Evolutionary conservation across 2,329 filamentous ascomycete genomes (phyloP).

Genomic region (Fusarium beomiforme): DNA sequence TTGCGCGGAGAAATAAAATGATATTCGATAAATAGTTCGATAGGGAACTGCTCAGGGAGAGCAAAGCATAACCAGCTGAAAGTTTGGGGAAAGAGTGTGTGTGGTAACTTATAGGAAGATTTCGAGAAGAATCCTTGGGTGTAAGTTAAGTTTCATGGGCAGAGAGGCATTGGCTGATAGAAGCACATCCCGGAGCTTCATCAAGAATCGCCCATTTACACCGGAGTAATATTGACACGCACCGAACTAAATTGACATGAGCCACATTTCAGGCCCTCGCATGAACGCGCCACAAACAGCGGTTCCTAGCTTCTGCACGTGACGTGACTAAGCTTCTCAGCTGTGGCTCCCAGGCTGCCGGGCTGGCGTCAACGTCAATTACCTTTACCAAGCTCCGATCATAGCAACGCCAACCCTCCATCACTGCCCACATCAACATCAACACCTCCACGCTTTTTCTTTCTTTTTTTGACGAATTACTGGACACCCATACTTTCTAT

Average conservation of each 20-base stretch:
- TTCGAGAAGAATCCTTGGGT: conserved; percentile 32
- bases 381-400: conserved; percentile 40
- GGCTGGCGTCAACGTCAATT: conserved; percentile 49
- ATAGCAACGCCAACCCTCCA: conserved; percentile 25
- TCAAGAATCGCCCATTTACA: conserved; percentile 19
- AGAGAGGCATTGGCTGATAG: conserved; percentile 31
- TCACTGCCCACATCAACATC: conserved; percentile 25
- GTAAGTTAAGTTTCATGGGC: conserved; percentile 32
- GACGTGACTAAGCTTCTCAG: conserved; percentile 44
- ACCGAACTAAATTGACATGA: conserved; percentile 15
- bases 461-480: not conserved
- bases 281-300: conserved; percentile 24
- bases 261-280: conserved; percentile 17
- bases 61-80: conserved; percentile 35
- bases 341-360: conserved; percentile 48
- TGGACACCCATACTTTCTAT: not conserved
- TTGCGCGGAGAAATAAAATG: not conserved
- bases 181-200: conserved; percentile 32
- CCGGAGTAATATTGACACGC: conserved; percentile 47
- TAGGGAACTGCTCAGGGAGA: conserved; percentile 29
- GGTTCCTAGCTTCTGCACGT: conserved; percentile 22
- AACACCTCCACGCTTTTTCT: conserved; percentile 2
- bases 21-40: conserved; percentile 1
- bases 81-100: conserved; percentile 11
- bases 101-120: conserved; percentile 10